Base-by-base conservation (phyloP, 2,329 filamentous ascomycete species). In the Fusarium sp. region DNA sequence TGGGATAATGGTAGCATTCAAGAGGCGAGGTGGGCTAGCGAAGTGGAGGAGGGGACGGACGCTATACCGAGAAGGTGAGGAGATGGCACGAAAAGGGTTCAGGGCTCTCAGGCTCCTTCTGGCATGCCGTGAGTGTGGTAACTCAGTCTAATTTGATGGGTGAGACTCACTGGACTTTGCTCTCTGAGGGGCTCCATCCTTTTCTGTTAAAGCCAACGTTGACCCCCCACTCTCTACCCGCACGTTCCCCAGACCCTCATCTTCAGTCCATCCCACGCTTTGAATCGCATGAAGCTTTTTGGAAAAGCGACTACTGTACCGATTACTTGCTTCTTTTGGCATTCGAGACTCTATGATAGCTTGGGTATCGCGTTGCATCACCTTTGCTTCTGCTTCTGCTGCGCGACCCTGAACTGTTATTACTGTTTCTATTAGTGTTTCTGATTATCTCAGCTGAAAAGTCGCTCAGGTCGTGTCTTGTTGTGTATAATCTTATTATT, bases 151-250 rank as follows among this genome's bases (percentile, higher is more conserved):
- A 46, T 54, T 53, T 59, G 54, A 53, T 46, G 53, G 33, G 46
- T 52, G 46, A 47, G 55, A 65, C 55, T 54, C 10, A 30, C 28
- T 30, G 10, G 28, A 30, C 28, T 30, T 30, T 30, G 28, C 24
- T 39, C 43, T 33, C 50, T 52, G 45, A 51, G 55, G 60, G 56
- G 56, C 37, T 56, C 52, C 32, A 49, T 67, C 40, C 39, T 40
- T 56, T 55, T 55, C 47, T 60, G 65, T 64, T 68, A 67, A 68
- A 65, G 56, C 66, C 65, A 49, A 54, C 44, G 46, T 32, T 26
- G 56, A 55, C 53, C 67, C 67, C 67, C 67, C 67, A 70, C 67
- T 62, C 66, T 65, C 47, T 62, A 68, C 65, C 65, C 65, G 58
- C 64, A 50, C 59, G 46, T 67, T 70, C 62, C 67, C 67, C 62